Evolutionary conservation across 441 rosid genomes (phyloP).

Genomic region (Gossypium lobatum): DNA sequence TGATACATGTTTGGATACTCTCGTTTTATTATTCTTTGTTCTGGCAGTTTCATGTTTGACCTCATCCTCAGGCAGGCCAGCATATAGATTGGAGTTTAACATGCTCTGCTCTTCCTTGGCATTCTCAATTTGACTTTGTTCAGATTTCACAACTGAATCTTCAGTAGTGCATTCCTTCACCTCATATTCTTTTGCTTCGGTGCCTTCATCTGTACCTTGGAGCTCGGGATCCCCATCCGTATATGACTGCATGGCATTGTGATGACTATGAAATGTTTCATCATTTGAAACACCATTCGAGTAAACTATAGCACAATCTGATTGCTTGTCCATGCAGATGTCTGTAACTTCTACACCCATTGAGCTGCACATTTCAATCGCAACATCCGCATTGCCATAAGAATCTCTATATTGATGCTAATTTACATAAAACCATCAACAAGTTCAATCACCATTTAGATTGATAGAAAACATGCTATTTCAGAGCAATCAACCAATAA

Average conservation of each 20-base stretch:
- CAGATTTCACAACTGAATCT: slow-evolving; percentile 32
- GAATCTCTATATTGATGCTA: background rate
- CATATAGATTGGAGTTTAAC: slow-evolving; percentile 24
- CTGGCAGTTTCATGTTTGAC: slow-evolving; percentile 28
- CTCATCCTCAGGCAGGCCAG: slow-evolving; percentile 26
- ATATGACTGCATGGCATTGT: slow-evolving; percentile 36
- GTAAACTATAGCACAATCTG: slow-evolving; percentile 49
- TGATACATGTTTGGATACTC: slow-evolving; percentile 34
- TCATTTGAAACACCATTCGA: slow-evolving; percentile 39
- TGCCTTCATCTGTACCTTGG: slow-evolving; percentile 44
- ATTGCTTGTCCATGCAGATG: slow-evolving; percentile 83
- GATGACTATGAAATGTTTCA: slow-evolving; percentile 38
- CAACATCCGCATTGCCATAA: background rate
- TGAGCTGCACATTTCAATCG: slow-evolving; percentile 26
- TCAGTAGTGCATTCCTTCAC: slow-evolving; percentile 83
- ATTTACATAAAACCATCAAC: background rate
- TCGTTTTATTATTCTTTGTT: slow-evolving; percentile 28
- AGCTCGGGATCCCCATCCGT: slow-evolving; percentile 41
- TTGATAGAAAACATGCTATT: background rate
- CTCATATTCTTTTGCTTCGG: slow-evolving; percentile 61
- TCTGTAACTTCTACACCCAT: slow-evolving; percentile 64
- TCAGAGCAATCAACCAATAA: slow-evolving; percentile 7
- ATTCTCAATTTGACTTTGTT: slow-evolving; percentile 22
- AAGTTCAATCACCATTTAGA: slow-evolving; percentile 1
- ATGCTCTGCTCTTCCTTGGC: slow-evolving; percentile 28